phyloP scores from a whole-genome alignment of 1,284 basidiomycete species.

The Cryptococcus amylolentus region DNA sequence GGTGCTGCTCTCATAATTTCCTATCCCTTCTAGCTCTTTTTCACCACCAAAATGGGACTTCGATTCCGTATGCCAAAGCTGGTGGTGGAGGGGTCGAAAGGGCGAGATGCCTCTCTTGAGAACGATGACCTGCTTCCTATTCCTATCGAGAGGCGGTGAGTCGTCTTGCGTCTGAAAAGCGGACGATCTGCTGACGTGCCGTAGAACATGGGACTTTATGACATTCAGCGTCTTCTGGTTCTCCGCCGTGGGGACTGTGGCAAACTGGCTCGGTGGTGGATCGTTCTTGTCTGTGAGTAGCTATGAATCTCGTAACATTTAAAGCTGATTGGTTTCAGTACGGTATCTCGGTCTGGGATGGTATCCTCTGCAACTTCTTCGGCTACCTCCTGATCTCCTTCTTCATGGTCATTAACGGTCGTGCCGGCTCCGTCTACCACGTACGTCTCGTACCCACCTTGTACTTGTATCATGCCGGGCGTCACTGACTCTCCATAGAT shows the following conservation, averaged over 20 bases:
- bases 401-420: conserved; percentile 39
- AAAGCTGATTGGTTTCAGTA: conserved; percentile 8
- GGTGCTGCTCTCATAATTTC: neutral
- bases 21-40: no score
- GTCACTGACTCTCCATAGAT: conserved; percentile 51
- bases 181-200: neutral
- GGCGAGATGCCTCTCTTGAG: conserved; percentile 24
- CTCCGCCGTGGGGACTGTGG: conserved; percentile 27
- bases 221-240: conserved; percentile 29
- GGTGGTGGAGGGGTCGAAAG: conserved; percentile 22
- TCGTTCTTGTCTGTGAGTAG: conserved; percentile 26
- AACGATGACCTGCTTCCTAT: conserved; percentile 37
- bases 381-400: conserved; percentile 32
- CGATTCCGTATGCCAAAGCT: conserved; percentile 17
- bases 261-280: conserved; percentile 27
- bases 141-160: conserved; percentile 22
- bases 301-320: neutral
- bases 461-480: neutral
- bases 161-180: neutral
- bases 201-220: conserved; percentile 30
- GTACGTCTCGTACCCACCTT: conserved; percentile 10
- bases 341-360: conserved; percentile 32
- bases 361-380: conserved; percentile 27
- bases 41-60: conserved; percentile 5
- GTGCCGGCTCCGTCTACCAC: conserved; percentile 36